phyloP scores from a whole-genome alignment of 78 protist species.

The Dictyostelium brefeldianum region DNA sequence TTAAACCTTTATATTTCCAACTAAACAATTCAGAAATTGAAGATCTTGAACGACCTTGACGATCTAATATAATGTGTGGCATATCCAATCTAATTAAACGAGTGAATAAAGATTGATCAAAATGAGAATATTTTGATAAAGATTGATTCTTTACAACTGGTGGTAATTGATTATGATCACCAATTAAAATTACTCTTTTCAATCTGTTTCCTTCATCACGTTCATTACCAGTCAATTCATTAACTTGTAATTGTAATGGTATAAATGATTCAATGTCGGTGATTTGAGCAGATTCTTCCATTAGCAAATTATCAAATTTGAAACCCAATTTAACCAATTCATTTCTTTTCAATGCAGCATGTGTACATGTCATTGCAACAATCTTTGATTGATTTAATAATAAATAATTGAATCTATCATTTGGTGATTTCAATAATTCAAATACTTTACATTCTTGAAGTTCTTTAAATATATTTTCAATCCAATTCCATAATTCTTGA shows the following conservation, averaged over 20 bases:
- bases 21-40: constrained; percentile 88
- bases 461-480: constrained; percentile 88
- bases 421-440: constrained; percentile 92
- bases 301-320: constrained; percentile 95
- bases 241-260: constrained; percentile 95
- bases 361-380: constrained; percentile 99
- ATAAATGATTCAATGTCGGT: constrained; percentile 98
- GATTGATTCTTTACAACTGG: constrained; percentile 96
- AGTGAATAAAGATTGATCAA: constrained; percentile 92
- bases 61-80: constrained; percentile 88
- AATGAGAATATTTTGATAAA: constrained; percentile 88
- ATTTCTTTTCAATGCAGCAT: constrained; percentile 94
- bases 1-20: constrained; percentile 94
- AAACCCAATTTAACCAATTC: constrained; percentile 84
- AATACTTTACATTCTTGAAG: constrained; percentile 90
- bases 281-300: constrained; percentile 98
- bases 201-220: constrained; percentile 63
- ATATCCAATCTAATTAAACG: constrained; percentile 90
- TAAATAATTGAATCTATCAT: constrained; percentile 93
- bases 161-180: constrained; percentile 99
- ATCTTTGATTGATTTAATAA: constrained; percentile 93
- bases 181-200: constrained; percentile 96
- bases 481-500: constrained; percentile 66
- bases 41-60: constrained; percentile 92
- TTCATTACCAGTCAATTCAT: constrained; percentile 67